A percentile compares a stretch with the other conserved stretches of the same genome.
These are phyloP conservation scores for Cercospora canescens DNA, from an alignment of 2,329 filamentous ascomycete genomes.

Conservation along the genomic window DNA sequence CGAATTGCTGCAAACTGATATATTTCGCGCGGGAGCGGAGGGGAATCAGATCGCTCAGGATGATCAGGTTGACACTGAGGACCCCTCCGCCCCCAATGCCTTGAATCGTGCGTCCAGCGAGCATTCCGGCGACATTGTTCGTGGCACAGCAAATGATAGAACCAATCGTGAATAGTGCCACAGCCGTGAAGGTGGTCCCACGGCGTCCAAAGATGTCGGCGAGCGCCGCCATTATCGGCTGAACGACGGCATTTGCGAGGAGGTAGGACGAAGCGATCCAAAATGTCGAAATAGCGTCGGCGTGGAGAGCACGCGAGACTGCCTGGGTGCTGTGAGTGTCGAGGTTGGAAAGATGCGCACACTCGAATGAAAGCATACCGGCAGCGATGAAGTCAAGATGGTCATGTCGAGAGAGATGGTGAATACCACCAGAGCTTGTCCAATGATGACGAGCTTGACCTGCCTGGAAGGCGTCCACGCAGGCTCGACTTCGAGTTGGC, in stretches of 20 bases:
- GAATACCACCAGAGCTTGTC: slow-evolving; percentile 46
- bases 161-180: slow-evolving; percentile 49
- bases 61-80: slow-evolving; percentile 43
- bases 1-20: slow-evolving; percentile 25
- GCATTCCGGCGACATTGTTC: slow-evolving; percentile 39
- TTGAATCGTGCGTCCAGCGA: slow-evolving; percentile 47
- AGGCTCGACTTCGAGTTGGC: background rate
- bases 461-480: slow-evolving; percentile 42
- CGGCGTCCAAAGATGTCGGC: slow-evolving; percentile 53
- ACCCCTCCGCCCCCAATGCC: slow-evolving; percentile 50
- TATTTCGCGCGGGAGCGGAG: slow-evolving; percentile 27
- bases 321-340: slow-evolving; percentile 21
- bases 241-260: slow-evolving; percentile 44
- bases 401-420: slow-evolving; percentile 54
- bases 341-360: background rate
- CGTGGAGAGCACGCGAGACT: slow-evolving; percentile 39
- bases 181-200: slow-evolving; percentile 43
- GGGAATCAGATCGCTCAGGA: slow-evolving; percentile 45
- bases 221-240: slow-evolving; percentile 45
- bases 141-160: slow-evolving; percentile 46
- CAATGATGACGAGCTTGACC: slow-evolving; percentile 45
- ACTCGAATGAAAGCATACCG: slow-evolving; percentile 33
- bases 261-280: slow-evolving; percentile 55
- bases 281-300: slow-evolving; percentile 43
- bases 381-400: slow-evolving; percentile 48